Conservation (phyloP, 129 eudicot species). For the Escallonia rubra region DNA sequence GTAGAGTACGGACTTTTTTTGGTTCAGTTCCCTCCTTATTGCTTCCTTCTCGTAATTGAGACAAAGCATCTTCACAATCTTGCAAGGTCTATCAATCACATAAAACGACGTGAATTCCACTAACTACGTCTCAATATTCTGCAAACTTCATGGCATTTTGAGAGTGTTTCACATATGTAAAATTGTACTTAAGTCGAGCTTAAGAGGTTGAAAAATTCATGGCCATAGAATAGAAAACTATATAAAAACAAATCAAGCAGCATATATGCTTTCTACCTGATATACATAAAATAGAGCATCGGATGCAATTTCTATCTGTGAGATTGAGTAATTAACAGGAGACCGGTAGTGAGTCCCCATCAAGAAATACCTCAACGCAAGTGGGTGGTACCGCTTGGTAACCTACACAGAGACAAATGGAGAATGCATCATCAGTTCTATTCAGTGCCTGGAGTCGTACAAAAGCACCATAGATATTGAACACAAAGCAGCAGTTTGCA, state of each 20-base stretch:
- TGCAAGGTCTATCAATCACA: constrained; percentile 56
- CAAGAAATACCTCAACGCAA: constrained; percentile 86
- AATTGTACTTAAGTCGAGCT: background rate
- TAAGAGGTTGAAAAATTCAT: background rate
- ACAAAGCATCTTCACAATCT: constrained; percentile 55
- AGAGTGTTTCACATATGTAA: background rate
- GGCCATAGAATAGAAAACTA: background rate
- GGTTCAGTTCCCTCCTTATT: constrained; percentile 13
- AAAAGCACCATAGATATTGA: background rate
- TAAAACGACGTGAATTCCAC: background rate
- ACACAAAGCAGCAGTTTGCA: constrained; percentile 1
- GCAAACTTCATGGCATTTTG: background rate
- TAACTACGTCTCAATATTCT: background rate
- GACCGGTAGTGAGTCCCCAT: constrained; percentile 86
- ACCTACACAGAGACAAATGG: constrained; percentile 37
- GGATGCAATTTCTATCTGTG: constrained; percentile 69
- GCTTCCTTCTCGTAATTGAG: constrained; percentile 31
- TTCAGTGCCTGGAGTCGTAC: background rate
- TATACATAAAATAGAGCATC: constrained; percentile 70
- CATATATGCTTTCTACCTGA: constrained; percentile 43
- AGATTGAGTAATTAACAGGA: constrained; percentile 72
- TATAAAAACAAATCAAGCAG: background rate
- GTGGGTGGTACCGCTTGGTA: constrained; percentile 71
- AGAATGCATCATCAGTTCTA: background rate
- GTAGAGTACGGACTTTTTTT: constrained; percentile 28